Base-by-base conservation (phyloP, 73 alveolate species). In the Tetrahymena borealis region DNA sequence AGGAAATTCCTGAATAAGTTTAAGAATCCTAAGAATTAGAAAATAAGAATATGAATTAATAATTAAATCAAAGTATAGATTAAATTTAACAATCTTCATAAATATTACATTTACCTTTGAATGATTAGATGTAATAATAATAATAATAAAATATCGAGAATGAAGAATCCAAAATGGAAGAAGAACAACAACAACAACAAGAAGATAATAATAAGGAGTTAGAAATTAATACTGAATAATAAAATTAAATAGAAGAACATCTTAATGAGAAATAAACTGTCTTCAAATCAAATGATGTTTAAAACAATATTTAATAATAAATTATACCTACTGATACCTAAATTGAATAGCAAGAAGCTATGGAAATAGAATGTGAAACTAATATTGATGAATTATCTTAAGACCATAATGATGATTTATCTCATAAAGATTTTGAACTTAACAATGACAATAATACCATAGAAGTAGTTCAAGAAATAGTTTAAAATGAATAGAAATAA, bases 331-430 rank as follows among this genome's bases (percentile, higher is more conserved):
- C n/a, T n/a, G n/a, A n/a, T 18, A n/a, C 4, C 31, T 15, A 0
- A 3, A 3, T 24, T 11, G 38, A 60, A 60, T 60, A 60, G 28
- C 37, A 60, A 20, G 85, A 60, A 15, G 33, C 35, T 18, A 60
- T 60, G 85, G 85, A 60, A 60, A 60, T 60, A 60, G 85, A n/a
- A n/a, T n/a, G n/a, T n/a, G n/a, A 60, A n/a, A 60, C 85, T n/a
- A 3, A 60, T 24, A n/a, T 60, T 4, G 85, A 60, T 60, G 33
- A 60, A 9, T 6, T 24, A 3, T 28, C 85, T 15, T 32, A 60
- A 15, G 37, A 60, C 85, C 33, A 15, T 60, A 20, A 60, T n/a
- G n/a, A 60, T 7, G 38, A 60, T 28, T 20, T 24, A 60, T 60
- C 28, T n/a, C 37, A 60, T 20, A 24, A n/a, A 13, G 15, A 2